Percentiles rank a stretch among this genome's conserved stretches.
Evolutionary conservation across 176 grass and related monocot species (phyloP).

Genomic region (Avena eriantha): DNA sequence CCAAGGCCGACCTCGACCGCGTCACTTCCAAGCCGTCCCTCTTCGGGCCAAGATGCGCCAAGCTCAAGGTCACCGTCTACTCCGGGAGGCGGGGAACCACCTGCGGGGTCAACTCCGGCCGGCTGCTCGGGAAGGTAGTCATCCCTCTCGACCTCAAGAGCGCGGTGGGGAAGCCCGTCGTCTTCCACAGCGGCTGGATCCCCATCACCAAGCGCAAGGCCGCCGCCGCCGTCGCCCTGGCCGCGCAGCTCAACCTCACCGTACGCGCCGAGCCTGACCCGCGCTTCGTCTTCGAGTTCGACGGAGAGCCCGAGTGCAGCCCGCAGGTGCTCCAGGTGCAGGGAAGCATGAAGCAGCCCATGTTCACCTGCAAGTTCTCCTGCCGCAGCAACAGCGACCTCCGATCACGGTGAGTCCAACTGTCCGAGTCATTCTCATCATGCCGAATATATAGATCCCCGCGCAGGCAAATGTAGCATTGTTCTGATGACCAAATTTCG

Average conservation of each 20-base stretch:
- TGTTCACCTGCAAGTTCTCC: conserved; percentile 96
- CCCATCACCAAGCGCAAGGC: conserved; percentile 52
- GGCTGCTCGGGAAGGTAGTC: conserved; percentile 72
- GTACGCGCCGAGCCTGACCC: conserved; percentile 76
- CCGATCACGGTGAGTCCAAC: conserved; percentile 50
- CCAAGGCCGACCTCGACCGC: conserved; percentile 63
- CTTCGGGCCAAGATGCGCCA: conserved; percentile 37
- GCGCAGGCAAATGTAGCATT: background rate
- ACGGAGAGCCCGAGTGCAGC: conserved; percentile 78
- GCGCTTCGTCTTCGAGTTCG: conserved; percentile 83
- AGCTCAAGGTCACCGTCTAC: conserved; percentile 75
- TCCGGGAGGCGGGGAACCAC: conserved; percentile 48
- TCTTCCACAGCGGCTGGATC: conserved; percentile 76
- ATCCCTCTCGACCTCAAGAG: conserved; percentile 68
- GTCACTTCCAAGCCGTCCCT: conserved; percentile 51
- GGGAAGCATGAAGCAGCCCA: conserved; percentile 64
- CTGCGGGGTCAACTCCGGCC: conserved; percentile 40
- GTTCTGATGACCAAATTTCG: background rate
- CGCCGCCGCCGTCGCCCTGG: background rate
- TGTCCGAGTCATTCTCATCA: too few relatives aligned
- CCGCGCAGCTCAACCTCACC: conserved; percentile 56
- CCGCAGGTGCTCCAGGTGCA: conserved; percentile 85
- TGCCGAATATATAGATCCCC: background rate
- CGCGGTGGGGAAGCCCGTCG: conserved; percentile 40
- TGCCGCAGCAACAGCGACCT: conserved; percentile 74